A percentile compares a stretch with the other conserved stretches of the same genome.
phyloP scores from a whole-genome alignment of 257 asterid species.

The Mentha longifolia region DNA sequence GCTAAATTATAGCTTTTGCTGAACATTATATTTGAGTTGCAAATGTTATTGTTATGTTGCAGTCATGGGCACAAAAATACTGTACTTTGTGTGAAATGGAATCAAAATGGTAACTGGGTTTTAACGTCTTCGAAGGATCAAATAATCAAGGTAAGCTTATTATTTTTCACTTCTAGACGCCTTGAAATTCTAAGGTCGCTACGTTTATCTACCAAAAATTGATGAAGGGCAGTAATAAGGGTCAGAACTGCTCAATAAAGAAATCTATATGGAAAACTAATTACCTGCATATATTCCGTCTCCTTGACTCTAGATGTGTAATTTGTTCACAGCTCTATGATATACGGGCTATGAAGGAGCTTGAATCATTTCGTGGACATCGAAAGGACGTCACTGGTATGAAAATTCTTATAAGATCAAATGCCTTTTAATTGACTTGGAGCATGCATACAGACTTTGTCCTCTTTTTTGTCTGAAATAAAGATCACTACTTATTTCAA shows the following conservation, averaged over 20 bases:
- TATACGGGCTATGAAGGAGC: constrained; percentile 99
- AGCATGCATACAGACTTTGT: constrained; percentile 20
- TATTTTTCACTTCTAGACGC: constrained; percentile 17
- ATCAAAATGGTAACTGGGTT: constrained; percentile 98
- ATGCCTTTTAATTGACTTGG: constrained; percentile 28
- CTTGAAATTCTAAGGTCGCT: constrained; percentile 28
- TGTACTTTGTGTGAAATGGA: constrained; percentile 91
- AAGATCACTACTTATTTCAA: constrained; percentile 21
- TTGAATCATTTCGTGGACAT: constrained; percentile 96
- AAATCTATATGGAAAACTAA: background rate
- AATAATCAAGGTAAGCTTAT: constrained; percentile 74
- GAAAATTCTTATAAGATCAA: constrained; percentile 27
- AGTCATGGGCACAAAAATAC: constrained; percentile 98
- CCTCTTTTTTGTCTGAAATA: constrained; percentile 8
- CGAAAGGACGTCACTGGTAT: constrained; percentile 91
- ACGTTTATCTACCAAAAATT: constrained; percentile 22
- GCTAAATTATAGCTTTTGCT: constrained; percentile 10
- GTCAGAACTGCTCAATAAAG: constrained; percentile 5
- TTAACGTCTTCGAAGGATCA: constrained; percentile 97
- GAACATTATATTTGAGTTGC: constrained; percentile 31
- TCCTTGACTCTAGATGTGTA: constrained; percentile 24
- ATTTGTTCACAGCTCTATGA: constrained; percentile 78
- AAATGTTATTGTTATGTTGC: constrained; percentile 38
- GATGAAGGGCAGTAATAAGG: background rate
- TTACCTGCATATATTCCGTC: constrained; percentile 13